phyloP scores from a whole-genome alignment of 2,329 filamentous ascomycete species.

The Sarocladiaceae sp. region DNA sequence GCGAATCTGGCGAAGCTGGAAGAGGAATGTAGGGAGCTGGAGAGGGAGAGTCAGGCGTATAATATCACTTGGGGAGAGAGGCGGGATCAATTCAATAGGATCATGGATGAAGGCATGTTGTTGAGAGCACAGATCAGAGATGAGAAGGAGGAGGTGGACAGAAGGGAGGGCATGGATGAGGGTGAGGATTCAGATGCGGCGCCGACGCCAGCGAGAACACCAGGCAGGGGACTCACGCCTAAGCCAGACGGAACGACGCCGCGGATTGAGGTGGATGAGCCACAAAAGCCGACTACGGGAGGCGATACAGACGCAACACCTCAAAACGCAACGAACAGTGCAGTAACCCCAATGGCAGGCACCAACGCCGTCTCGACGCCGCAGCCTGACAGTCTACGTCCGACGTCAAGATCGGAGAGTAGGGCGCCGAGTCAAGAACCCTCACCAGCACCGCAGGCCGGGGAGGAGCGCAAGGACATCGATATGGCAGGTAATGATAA shows the following conservation, averaged over 20 bases:
- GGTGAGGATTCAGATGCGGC: conserved; percentile 37
- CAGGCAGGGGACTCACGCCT: conserved; percentile 24
- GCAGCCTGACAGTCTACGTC: conserved; percentile 8
- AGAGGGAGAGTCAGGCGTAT: conserved; percentile 77
- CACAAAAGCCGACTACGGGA: background rate
- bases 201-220: conserved; percentile 13
- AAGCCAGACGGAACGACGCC: conserved; percentile 11
- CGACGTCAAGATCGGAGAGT: conserved; percentile 23
- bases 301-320: conserved; percentile 1
- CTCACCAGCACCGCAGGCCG: conserved; percentile 27
- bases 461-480: conserved; percentile 37
- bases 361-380: conserved; percentile 1
- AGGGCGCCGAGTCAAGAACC: conserved; percentile 11
- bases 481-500: conserved; percentile 3
- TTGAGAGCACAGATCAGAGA: conserved; percentile 81
- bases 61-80: conserved; percentile 78
- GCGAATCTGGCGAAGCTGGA: conserved; percentile 73
- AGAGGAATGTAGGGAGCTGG: conserved; percentile 80
- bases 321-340: background rate
- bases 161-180: conserved; percentile 74
- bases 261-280: conserved; percentile 4
- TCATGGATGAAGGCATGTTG: conserved; percentile 86
- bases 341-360: background rate
- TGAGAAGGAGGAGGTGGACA: conserved; percentile 90
- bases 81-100: conserved; percentile 76